Evolutionary conservation across 306 rosid genomes (phyloP).

Genomic region (Acacia melanoxylon): DNA sequence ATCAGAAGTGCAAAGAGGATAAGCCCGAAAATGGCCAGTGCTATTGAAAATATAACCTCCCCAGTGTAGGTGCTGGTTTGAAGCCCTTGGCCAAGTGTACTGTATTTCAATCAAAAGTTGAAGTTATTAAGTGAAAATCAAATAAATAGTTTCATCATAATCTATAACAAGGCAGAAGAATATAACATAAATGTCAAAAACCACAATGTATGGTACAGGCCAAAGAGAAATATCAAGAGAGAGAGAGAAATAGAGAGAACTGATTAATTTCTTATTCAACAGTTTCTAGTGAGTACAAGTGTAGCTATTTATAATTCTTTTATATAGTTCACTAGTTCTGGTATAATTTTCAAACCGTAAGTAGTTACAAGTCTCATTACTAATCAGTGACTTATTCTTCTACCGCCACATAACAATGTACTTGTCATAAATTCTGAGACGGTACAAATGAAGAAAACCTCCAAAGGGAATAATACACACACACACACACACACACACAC

Average conservation of each 20-base stretch:
- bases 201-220: not conserved
- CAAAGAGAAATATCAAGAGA: too few species aligned
- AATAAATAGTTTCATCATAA: not conserved
- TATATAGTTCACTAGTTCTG: too few species aligned
- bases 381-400: too few species aligned
- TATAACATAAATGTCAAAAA: not conserved
- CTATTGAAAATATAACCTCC: slow-evolving; percentile 93
- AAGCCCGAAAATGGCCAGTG: slow-evolving; percentile 85
- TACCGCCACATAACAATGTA: not conserved
- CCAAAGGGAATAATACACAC: not conserved
- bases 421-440: not conserved
- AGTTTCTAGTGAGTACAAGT: too few species aligned
- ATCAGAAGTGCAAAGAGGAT: slow-evolving; percentile 97
- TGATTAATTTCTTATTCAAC: too few species aligned
- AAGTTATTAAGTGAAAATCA: not conserved
- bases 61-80: slow-evolving; percentile 86
- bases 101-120: slow-evolving; percentile 39
- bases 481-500: too few species aligned
- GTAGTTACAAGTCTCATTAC: too few species aligned
- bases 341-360: too few species aligned
- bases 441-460: slow-evolving; percentile 19
- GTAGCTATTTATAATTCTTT: too few species aligned
- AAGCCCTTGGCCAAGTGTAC: slow-evolving; percentile 99
- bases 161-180: not conserved
- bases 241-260: too few species aligned